These are phyloP conservation scores for Leptographium procerum DNA, from an alignment of 2,329 filamentous ascomycete genomes.

Conservation along the genomic window DNA sequence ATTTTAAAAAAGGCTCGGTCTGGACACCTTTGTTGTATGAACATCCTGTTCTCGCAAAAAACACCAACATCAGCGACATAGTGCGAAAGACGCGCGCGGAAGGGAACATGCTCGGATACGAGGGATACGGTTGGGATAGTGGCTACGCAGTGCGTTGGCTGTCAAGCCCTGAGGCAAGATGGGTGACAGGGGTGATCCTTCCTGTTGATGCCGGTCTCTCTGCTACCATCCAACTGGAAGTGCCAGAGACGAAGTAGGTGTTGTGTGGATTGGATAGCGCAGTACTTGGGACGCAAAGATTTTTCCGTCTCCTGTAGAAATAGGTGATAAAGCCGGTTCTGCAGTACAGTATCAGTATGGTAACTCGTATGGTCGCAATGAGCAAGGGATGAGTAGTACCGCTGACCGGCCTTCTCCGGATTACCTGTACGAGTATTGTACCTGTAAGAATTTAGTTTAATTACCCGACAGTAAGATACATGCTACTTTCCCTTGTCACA, in stretches of 20 bases:
- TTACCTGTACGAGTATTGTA: too few relatives aligned
- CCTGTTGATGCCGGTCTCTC: background rate
- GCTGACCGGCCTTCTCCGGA: too few relatives aligned
- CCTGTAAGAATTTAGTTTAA: too few relatives aligned
- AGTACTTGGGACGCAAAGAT: too few relatives aligned
- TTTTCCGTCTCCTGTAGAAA: too few relatives aligned
- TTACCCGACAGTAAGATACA: too few relatives aligned
- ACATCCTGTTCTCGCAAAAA: background rate
- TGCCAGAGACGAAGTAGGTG: background rate
- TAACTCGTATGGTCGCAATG: too few relatives aligned
- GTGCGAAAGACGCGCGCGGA: background rate
- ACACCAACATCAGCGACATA: background rate
- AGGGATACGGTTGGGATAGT: conserved; percentile 2
- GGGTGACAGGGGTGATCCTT: conserved; percentile 1
- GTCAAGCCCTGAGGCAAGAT: conserved; percentile 1
- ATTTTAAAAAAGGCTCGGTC: background rate
- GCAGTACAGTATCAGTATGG: too few relatives aligned
- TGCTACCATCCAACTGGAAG: background rate
- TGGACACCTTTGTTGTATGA: background rate
- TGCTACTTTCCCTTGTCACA: too few relatives aligned
- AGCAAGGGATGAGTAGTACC: too few relatives aligned
- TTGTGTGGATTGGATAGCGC: too few relatives aligned
- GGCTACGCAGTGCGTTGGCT: conserved; percentile 2
- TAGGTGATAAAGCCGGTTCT: too few relatives aligned
- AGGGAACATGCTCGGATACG: background rate